Evolutionary conservation across 192 early-diverging fungal species (phyloP), one percentile per base, ranked within the genome.

Genomic region (Spizellomyces sp.): DNA sequence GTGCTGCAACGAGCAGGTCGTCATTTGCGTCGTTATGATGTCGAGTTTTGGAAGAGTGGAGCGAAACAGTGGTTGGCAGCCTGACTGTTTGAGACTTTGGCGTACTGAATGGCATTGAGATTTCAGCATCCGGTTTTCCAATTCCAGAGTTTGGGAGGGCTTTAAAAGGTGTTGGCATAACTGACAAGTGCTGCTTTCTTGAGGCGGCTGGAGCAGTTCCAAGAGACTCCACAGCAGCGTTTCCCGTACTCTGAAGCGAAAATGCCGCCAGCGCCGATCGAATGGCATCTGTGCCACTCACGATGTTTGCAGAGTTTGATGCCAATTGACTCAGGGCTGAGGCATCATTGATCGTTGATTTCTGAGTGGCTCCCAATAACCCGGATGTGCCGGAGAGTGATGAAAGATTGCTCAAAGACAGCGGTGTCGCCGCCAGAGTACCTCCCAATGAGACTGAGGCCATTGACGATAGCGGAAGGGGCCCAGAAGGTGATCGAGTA

Each of bases 241-340:
- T 69, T n/a, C 45, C 7, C 64, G 42, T 2, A n/a, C 56, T 14
- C 22, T 55, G 47, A 15, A 74, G 45, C 10, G 73, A 48, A 36
- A 36, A 36, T 36, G 27, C 27, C 14, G 67, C 73, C 41, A 74
- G 45, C 7, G 66, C 73, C 27, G 55, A 68, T 43, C 56, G 66
- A 41, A 69, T 69, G 9, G 66, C 65, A 74, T 74, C 61, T 54
- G 17, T 48, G 9, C 68, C 68, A 4, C 75, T 58, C 62, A 64
- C 44, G 22, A 45, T n/a, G 22, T 10, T 58, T 54, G 52, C 14
- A 2, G 52, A 19, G 2, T 54, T 12, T 36, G 19, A 44, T 19
- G 59, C 68, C 58, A 21, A 69, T 46, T 42, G 45, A 70, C 64
- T 21, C 58, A 68, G 54, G 4, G 0, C 42, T 61, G 46, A 4